Percentiles rank a stretch among this genome's conserved stretches.
Conservation (phyloP, 208 protist species). For the Trypanosoma cruzi region DNA sequence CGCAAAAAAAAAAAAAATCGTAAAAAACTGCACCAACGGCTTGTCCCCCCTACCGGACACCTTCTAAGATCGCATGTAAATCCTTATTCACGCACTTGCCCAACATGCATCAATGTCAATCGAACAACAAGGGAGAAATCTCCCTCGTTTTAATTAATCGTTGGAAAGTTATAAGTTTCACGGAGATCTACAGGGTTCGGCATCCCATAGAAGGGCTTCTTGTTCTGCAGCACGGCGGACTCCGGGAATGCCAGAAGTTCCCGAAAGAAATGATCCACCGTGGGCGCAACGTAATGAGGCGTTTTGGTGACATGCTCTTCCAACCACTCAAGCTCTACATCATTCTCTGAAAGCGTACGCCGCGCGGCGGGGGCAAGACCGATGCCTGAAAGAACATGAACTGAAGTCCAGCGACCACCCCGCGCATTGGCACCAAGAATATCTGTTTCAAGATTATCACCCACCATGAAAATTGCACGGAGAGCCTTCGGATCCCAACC, state of each 20-base stretch:
- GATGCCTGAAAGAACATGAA: conserved; percentile 81
- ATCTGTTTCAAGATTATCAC: conserved; percentile 87
- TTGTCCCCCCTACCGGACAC: too few species aligned
- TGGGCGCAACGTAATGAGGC: conserved; percentile 86
- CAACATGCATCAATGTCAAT: background rate
- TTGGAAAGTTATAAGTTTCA: conserved; percentile 59
- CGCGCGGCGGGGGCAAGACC: conserved; percentile 55
- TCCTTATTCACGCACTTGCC: conserved; percentile 7
- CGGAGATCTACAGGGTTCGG: conserved; percentile 77
- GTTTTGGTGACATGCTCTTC: conserved; percentile 52
- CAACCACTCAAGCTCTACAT: conserved; percentile 77
- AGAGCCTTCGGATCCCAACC: conserved; percentile 65
- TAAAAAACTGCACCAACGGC: conserved; percentile 1
- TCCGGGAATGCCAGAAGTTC: conserved; percentile 84
- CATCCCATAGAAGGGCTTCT: conserved; percentile 63
- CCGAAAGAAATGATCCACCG: conserved; percentile 88
- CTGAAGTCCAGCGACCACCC: conserved; percentile 68
- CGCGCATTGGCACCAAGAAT: conserved; percentile 86
- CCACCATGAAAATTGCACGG: conserved; percentile 85
- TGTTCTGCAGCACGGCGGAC: conserved; percentile 63
- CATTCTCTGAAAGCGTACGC: conserved; percentile 57
- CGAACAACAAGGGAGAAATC: background rate
- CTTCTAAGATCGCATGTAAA: background rate
- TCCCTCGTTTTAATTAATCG: background rate
- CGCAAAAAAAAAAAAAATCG: conserved; percentile 18